Evolutionary conservation across 148 eudicot genomes (phyloP), one percentile per base, ranked within the genome.

Genomic region (Bassia scoparia): DNA sequence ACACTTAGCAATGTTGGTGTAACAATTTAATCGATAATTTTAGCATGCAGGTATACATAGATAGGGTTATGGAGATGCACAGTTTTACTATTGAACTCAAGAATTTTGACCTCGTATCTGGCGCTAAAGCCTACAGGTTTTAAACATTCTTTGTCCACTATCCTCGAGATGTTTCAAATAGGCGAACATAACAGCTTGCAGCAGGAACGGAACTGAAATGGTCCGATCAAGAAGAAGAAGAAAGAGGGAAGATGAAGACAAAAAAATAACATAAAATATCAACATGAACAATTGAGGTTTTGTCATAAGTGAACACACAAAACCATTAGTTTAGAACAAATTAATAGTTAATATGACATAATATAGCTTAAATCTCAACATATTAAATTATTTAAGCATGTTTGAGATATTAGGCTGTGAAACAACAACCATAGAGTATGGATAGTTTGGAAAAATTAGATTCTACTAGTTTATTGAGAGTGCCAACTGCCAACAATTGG

Each of bases 1-100:
- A 46, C 33, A n/a, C n/a, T n/a, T n/a, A n/a, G n/a, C n/a, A n/a
- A n/a, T 23, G 37, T 34, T 27, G 17, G n/a, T n/a, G n/a, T n/a
- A n/a, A n/a, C n/a, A n/a, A n/a, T n/a, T 2, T 20, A 62, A 24
- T 34, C 43, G 66, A 54, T 43, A 23, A 50, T 58, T 37, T 59
- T 66, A 55, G 52, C 68, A 20, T 23, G 61, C n/a, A 67, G 44
- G 37, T 27, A 16, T 37, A 34, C 66, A 49, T 23, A 58, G 38
- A 77, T 54, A 46, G 29, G 61, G 67, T 20, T 78, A n/a, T 29
- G 27, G 1, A 67, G 43, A 67, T 44, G 58, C 37, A 61, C 21
- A 61, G 72, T 15, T 27, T 24, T n/a, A n/a, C 29, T 35, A 52
- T 18, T 16, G 26, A 61, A 33, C n/a, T 20, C 38, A 44, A 10